Conservation (phyloP, 2,329 filamentous ascomycete genomes). For the Fulvia fulva region DNA sequence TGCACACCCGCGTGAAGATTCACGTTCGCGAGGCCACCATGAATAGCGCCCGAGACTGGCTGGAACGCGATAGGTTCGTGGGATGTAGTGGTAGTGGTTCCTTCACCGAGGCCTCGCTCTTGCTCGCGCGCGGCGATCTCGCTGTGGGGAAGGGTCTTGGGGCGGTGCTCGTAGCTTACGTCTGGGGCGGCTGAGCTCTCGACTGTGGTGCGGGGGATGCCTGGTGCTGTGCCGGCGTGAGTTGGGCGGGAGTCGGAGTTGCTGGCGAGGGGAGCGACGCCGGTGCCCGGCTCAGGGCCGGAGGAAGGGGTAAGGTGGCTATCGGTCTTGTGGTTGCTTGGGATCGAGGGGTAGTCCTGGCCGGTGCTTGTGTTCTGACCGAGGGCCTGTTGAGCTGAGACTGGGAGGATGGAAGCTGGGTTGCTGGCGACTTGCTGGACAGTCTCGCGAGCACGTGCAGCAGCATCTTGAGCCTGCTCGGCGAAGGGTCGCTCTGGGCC, state of each 20-base stretch:
- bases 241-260: neutral
- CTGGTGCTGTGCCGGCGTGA: neutral
- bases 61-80: neutral
- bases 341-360: neutral
- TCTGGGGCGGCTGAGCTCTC: neutral
- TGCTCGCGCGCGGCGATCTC: slow-evolving; percentile 3
- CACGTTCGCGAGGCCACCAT: neutral
- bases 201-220: neutral
- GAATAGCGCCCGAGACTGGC: neutral
- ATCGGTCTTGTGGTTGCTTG: neutral
- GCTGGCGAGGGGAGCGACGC: neutral
- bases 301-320: neutral
- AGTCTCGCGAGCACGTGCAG: neutral
- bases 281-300: neutral
- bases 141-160: slow-evolving; percentile 6
- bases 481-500: neutral
- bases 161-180: slow-evolving; percentile 9
- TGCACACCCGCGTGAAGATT: slow-evolving; percentile 1
- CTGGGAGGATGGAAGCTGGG: neutral
- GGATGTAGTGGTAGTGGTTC: neutral
- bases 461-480: neutral
- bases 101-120: slow-evolving; percentile 1
- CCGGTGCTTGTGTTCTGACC: slow-evolving; percentile 27
- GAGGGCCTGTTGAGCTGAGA: slow-evolving; percentile 44
- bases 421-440: neutral